These are phyloP conservation scores for Earliella scabrosa DNA, from an alignment of 1,284 basidiomycete genomes.

Conservation along the genomic window DNA sequence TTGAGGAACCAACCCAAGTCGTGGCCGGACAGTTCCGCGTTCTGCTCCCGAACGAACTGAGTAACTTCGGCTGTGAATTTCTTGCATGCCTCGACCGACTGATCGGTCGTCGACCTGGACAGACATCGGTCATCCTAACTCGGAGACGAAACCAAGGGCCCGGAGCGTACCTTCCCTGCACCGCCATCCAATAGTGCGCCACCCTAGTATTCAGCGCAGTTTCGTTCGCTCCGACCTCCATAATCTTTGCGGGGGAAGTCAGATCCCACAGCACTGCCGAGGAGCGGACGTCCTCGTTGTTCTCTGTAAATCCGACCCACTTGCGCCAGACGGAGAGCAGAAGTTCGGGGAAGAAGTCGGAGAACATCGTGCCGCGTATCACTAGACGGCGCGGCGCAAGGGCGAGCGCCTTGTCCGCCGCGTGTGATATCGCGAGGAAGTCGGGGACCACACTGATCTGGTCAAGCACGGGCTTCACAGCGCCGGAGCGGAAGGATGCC, in stretches of 20 bases:
- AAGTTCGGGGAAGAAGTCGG: constrained; percentile 25
- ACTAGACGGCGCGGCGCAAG: constrained; percentile 21
- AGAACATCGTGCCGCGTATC: constrained; percentile 29
- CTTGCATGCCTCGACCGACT: constrained; percentile 10
- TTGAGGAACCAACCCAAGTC: constrained; percentile 27
- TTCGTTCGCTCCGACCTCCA: constrained; percentile 12
- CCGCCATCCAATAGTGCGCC: constrained; percentile 30
- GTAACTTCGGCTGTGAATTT: constrained; percentile 13
- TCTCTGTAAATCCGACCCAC: constrained; percentile 30
- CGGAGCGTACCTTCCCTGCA: constrained; percentile 24
- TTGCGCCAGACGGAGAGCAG: constrained; percentile 23
- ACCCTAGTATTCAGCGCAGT: constrained; percentile 25
- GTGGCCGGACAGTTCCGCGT: constrained; percentile 20
- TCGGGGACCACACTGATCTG: constrained; percentile 19
- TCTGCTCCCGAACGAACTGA: constrained; percentile 26
- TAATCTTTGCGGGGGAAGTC: constrained; percentile 20
- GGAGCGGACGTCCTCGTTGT: constrained; percentile 24
- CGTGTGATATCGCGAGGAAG: constrained; percentile 26
- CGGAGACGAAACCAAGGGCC: neutral
- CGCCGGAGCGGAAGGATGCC: constrained; percentile 24
- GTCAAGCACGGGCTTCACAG: constrained; percentile 22
- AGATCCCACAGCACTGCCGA: constrained; percentile 29
- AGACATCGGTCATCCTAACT: neutral
- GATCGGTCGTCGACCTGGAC: constrained; percentile 20
- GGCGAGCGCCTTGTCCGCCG: constrained; percentile 23